Conservation (phyloP, 2,329 filamentous ascomycete genomes). For the Emergomyces orientalis region DNA sequence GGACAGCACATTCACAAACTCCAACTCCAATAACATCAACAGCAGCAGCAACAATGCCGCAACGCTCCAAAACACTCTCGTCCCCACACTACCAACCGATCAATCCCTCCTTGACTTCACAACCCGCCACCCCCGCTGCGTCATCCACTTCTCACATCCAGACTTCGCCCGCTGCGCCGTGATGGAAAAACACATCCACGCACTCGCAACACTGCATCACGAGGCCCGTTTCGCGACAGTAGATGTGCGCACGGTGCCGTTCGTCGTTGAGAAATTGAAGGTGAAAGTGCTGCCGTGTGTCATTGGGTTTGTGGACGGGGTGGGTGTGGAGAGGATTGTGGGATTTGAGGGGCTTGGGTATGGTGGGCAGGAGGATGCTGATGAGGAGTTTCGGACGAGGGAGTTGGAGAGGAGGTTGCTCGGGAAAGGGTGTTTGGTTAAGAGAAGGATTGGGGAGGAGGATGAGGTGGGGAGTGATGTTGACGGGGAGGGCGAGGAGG, state of each 20-base stretch:
- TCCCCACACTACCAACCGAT: conserved; percentile 41
- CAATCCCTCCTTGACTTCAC: conserved; percentile 52
- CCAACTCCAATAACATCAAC: conserved; percentile 12
- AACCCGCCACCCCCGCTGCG: conserved; percentile 47
- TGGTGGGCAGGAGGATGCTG: conserved; percentile 29
- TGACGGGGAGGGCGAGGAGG: conserved; percentile 18
- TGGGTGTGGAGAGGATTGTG: conserved; percentile 36
- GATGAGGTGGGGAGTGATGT: conserved; percentile 19
- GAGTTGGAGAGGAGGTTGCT: conserved; percentile 37
- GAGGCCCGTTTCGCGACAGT: conserved; percentile 38
- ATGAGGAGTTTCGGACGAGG: conserved; percentile 31
- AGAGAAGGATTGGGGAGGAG: conserved; percentile 26
- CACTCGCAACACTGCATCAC: conserved; percentile 32
- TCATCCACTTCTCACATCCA: conserved; percentile 56
- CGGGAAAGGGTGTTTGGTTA: conserved; percentile 30
- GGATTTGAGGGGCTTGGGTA: conserved; percentile 41
- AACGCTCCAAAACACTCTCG: conserved; percentile 16
- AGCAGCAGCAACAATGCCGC: not conserved
- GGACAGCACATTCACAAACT: no score
- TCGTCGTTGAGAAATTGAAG: conserved; percentile 40
- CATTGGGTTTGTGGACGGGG: conserved; percentile 41
- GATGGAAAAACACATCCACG: conserved; percentile 52
- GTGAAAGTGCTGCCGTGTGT: conserved; percentile 41
- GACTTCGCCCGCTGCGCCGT: conserved; percentile 54
- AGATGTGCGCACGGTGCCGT: conserved; percentile 39